These are phyloP conservation scores for Musa itinerans DNA, from an alignment of 176 grass and related monocot genomes.

Conservation along the genomic window DNA sequence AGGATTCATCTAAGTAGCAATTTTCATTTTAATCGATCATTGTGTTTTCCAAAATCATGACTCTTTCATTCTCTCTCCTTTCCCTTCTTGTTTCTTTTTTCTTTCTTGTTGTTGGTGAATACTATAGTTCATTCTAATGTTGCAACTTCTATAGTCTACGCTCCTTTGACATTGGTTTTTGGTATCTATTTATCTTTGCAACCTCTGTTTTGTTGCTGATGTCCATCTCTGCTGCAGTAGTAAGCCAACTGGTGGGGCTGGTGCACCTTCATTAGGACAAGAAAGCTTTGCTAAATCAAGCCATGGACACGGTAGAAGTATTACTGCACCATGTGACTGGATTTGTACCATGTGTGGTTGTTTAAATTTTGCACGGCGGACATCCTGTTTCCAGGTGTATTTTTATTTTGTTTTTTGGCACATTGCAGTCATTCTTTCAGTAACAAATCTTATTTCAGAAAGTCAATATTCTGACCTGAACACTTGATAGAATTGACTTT, in stretches of 20 bases:
- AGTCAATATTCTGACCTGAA: not conserved
- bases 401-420: not conserved
- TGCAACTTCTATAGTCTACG: not conserved
- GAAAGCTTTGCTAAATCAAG: conserved; percentile 42
- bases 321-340: conserved; percentile 77
- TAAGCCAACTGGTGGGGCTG: conserved; percentile 67
- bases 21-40: too few relatives aligned
- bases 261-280: conserved; percentile 43
- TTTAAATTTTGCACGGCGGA: conserved; percentile 97
- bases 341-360: conserved; percentile 86
- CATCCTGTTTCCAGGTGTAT: conserved; percentile 88
- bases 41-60: too few relatives aligned
- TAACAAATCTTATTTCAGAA: not conserved
- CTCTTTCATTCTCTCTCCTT: too few relatives aligned
- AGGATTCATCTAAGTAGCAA: too few relatives aligned
- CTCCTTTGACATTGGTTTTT: not conserved
- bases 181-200: not conserved
- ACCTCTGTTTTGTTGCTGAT: not conserved
- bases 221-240: conserved; percentile 53
- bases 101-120: not conserved
- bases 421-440: not conserved
- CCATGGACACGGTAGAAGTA: conserved; percentile 45
- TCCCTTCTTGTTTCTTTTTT: too few relatives aligned
- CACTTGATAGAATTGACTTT: not conserved
- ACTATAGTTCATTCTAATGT: not conserved